Evolutionary conservation across 768 basidiomycete species (phyloP).

Genomic region (Podaxis sp.): DNA sequence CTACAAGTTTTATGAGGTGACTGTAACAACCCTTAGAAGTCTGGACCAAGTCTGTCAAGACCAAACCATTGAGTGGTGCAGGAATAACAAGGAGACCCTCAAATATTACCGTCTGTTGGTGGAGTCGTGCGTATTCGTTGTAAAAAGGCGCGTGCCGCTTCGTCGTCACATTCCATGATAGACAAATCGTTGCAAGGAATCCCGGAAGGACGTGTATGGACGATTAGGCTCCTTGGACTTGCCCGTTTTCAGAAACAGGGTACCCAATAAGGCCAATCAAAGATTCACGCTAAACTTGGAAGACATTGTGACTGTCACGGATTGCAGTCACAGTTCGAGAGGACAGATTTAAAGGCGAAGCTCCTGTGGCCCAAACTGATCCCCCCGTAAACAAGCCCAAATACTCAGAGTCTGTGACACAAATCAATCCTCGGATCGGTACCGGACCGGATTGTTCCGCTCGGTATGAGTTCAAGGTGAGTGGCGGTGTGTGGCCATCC

Average conservation of each 20-base stretch:
- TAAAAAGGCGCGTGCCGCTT: neutral
- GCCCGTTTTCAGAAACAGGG: conserved; percentile 10
- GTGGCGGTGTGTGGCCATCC: conserved; percentile 13
- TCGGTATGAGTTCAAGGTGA: conserved; percentile 77
- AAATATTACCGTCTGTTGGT: conserved; percentile 3
- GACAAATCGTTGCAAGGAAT: neutral
- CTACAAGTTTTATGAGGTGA: neutral
- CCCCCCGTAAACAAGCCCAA: conserved; percentile 51
- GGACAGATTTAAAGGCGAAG: conserved; percentile 63
- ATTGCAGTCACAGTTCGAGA: conserved; percentile 31
- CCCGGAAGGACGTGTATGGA: neutral
- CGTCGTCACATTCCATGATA: neutral
- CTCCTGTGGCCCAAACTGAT: conserved; percentile 42
- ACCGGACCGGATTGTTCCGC: conserved; percentile 51
- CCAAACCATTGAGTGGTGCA: neutral
- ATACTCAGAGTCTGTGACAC: conserved; percentile 27
- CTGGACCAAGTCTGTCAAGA: conserved; percentile 1
- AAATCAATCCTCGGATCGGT: conserved; percentile 21
- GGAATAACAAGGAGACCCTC: neutral
- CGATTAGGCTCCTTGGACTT: neutral
- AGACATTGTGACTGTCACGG: conserved; percentile 34
- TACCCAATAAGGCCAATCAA: conserved; percentile 15
- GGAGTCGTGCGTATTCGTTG: neutral
- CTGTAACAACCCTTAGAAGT: neutral
- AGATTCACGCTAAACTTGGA: conserved; percentile 18